Evolutionary conservation across 805 yeast genomes (phyloP).

Genomic region (Cyberlindnera maclurae): DNA sequence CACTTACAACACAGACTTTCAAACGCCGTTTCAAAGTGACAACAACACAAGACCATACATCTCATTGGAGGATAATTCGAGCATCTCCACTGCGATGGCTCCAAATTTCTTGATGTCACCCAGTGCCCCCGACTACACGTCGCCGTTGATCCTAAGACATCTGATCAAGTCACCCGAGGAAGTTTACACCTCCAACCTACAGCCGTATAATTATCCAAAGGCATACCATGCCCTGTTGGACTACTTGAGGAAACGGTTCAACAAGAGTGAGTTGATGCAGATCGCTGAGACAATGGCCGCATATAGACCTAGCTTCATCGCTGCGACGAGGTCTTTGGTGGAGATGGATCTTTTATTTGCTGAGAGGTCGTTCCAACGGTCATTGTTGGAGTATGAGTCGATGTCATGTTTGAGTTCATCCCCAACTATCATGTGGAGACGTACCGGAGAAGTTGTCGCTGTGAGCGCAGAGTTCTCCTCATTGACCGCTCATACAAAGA

Average conservation of each 20-base stretch:
- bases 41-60: slow-evolving; percentile 25
- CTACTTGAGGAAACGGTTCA: slow-evolving; percentile 70
- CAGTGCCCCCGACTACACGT: slow-evolving; percentile 36
- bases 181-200: slow-evolving; percentile 69
- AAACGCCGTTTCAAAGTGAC: slow-evolving; percentile 22
- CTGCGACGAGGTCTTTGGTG: slow-evolving; percentile 65
- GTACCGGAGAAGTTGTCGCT: slow-evolving; percentile 81
- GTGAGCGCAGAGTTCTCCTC: slow-evolving; percentile 69
- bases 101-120: slow-evolving; percentile 12
- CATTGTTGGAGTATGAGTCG: slow-evolving; percentile 49
- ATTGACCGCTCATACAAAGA: slow-evolving; percentile 55
- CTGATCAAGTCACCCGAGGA: slow-evolving; percentile 63
- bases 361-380: slow-evolving; percentile 50
- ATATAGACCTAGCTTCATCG: slow-evolving; percentile 69
- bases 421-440: slow-evolving; percentile 79
- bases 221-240: slow-evolving; percentile 80
- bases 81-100: slow-evolving; percentile 2
- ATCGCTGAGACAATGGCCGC: slow-evolving; percentile 38
- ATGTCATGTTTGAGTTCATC: slow-evolving; percentile 50
- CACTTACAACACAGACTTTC: slow-evolving; percentile 20
- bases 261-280: slow-evolving; percentile 60
- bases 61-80: slow-evolving; percentile 22
- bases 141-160: slow-evolving; percentile 52
- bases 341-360: slow-evolving; percentile 65
- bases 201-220: slow-evolving; percentile 88